Percentiles rank a stretch among this genome's conserved stretches.
These are phyloP conservation scores for Tetraselmis chui DNA, from an alignment of 139 green algal genomes.

Conservation along the genomic window DNA sequence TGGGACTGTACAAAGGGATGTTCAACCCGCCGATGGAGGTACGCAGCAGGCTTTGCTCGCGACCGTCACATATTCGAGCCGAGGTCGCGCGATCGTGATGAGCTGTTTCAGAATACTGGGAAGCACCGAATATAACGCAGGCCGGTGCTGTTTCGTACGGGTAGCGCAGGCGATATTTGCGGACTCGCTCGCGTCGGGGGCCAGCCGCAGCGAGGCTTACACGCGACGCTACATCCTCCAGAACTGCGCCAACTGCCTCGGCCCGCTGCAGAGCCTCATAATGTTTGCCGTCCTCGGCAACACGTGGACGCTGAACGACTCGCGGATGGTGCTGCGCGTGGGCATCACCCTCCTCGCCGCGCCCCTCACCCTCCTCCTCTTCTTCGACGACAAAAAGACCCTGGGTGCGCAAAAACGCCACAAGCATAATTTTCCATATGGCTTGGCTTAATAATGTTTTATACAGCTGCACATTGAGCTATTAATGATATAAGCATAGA, in stretches of 20 bases:
- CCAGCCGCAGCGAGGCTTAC: not conserved
- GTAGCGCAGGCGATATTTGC: constrained; percentile 21
- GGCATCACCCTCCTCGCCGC: constrained; percentile 25
- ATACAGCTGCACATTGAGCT: too few relatives aligned
- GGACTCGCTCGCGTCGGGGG: constrained; percentile 24
- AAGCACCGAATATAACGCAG: too few relatives aligned
- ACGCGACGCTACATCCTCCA: not conserved
- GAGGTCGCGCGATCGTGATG: too few relatives aligned
- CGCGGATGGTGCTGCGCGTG: constrained; percentile 28
- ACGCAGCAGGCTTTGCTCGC: too few relatives aligned
- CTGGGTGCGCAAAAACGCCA: constrained; percentile 24
- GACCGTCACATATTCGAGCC: too few relatives aligned
- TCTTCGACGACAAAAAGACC: constrained; percentile 33
- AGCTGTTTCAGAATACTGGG: too few relatives aligned
- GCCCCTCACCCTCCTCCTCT: constrained; percentile 29
- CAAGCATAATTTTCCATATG: too few relatives aligned
- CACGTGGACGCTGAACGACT: constrained; percentile 29
- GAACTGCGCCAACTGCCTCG: constrained; percentile 9
- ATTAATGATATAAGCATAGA: too few relatives aligned
- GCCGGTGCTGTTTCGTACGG: not conserved
- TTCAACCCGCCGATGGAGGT: constrained; percentile 6
- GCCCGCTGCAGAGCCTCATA: constrained; percentile 25
- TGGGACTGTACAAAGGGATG: constrained; percentile 5
- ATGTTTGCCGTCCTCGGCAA: constrained; percentile 36
- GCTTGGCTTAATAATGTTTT: too few relatives aligned